These are phyloP conservation scores for Bretschneidera sinensis DNA, from an alignment of 345 rosid genomes.

Conservation along the genomic window DNA sequence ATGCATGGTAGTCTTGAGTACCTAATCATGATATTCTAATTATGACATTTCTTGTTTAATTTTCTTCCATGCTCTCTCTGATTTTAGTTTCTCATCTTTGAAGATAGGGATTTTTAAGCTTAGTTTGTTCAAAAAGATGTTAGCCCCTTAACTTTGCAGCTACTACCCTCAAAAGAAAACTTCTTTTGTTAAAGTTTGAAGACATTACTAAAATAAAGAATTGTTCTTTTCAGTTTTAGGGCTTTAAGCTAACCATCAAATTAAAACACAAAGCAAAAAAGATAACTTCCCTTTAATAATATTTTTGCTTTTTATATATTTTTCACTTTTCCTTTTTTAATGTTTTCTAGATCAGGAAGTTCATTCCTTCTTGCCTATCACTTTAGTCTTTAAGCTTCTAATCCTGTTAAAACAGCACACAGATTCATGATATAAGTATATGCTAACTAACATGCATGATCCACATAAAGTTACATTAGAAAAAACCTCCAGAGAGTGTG, in stretches of 20 bases:
- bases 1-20: background rate
- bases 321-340: background rate
- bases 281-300: no score
- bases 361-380: no score
- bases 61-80: background rate
- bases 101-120: constrained; percentile 7
- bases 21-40: constrained; percentile 11
- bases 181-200: constrained; percentile 13
- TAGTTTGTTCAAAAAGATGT: constrained; percentile 4
- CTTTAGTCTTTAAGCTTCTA: background rate
- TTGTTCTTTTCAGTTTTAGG: constrained; percentile 9
- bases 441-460: constrained; percentile 11
- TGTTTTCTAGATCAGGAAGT: background rate
- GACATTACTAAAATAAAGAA: constrained; percentile 3
- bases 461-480: constrained; percentile 14
- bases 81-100: background rate
- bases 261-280: no score
- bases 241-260: no score
- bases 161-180: constrained; percentile 13
- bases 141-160: constrained; percentile 14
- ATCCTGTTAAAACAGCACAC: constrained; percentile 15
- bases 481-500: background rate
- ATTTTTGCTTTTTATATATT: background rate
- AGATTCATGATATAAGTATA: constrained; percentile 5
- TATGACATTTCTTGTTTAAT: constrained; percentile 1